A percentile compares a stretch with the other conserved stretches of the same genome.
phyloP scores from a whole-genome alignment of 2,329 filamentous ascomycete species.

The Talaromyces sp. region DNA sequence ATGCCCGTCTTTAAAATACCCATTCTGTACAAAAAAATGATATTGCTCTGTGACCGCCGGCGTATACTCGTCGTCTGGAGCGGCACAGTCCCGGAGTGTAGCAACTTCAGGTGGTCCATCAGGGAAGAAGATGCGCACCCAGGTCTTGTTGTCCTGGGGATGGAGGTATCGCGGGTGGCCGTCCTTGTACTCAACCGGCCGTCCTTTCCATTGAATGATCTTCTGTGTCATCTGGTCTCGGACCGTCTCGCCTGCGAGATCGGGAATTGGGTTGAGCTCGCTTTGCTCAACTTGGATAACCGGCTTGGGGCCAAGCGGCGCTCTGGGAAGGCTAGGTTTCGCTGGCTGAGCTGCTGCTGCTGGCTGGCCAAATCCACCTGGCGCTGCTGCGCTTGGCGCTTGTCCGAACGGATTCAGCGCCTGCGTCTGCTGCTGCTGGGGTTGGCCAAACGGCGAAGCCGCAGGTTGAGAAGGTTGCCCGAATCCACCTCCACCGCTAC shows the following conservation, averaged over 20 bases:
- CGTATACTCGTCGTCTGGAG: constrained; percentile 48
- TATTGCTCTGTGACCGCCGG: constrained; percentile 57
- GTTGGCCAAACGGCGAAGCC: constrained; percentile 26
- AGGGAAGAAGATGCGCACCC: constrained; percentile 67
- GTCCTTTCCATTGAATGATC: constrained; percentile 59
- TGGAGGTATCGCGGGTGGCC: constrained; percentile 47
- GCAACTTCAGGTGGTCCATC: constrained; percentile 56
- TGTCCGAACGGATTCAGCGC: constrained; percentile 27
- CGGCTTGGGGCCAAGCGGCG: constrained; percentile 22
- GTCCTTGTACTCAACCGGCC: constrained; percentile 55
- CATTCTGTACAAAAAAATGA: constrained; percentile 58
- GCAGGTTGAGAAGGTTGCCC: constrained; percentile 5
- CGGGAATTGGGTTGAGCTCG: constrained; percentile 31
- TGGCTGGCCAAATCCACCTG: constrained; percentile 30
- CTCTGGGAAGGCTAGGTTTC: constrained; percentile 8
- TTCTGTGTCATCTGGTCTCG: constrained; percentile 30
- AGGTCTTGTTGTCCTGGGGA: constrained; percentile 50
- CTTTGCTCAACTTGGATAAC: constrained; percentile 22
- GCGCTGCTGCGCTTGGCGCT: constrained; percentile 15
- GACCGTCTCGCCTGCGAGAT: constrained; percentile 31
- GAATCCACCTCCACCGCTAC: background rate
- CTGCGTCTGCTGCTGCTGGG: constrained; percentile 20
- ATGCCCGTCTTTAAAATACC: constrained; percentile 62
- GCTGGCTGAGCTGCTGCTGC: constrained; percentile 19
- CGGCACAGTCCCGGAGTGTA: constrained; percentile 46